phyloP scores from a whole-genome alignment of 2,329 filamentous ascomycete species.

The Phialemonium atrogriseum region DNA sequence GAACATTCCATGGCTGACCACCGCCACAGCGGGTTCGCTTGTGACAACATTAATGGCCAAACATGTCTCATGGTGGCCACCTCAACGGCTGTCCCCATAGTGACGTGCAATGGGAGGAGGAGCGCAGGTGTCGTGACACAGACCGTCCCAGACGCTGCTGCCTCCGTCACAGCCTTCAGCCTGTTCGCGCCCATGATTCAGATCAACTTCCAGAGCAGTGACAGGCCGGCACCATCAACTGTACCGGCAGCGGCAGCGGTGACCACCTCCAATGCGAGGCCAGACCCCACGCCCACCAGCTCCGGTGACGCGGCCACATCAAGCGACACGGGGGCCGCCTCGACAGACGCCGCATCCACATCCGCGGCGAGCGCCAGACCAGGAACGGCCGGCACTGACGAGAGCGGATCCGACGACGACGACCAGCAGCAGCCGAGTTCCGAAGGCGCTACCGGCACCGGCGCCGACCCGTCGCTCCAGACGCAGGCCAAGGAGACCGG shows the following conservation, averaged over 20 bases:
- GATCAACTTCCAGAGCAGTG: constrained; percentile 18
- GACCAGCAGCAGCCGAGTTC: no score
- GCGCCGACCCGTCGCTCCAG: no score
- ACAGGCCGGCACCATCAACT: constrained; percentile 7
- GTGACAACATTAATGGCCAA: constrained; percentile 17
- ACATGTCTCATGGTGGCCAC: constrained; percentile 15
- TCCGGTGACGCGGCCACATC: no score
- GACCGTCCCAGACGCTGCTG: constrained; percentile 10
- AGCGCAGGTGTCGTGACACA: constrained; percentile 7
- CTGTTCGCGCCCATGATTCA: constrained; percentile 19
- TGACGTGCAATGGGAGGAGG: constrained; percentile 13
- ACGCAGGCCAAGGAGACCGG: background rate
- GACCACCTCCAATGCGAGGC: no score
- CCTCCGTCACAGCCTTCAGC: constrained; percentile 13
- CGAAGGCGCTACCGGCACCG: no score
- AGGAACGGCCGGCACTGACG: background rate
- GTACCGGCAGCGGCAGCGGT: background rate
- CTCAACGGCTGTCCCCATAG: constrained; percentile 12
- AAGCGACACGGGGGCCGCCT: no score
- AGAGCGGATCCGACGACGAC: no score
- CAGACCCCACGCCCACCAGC: no score
- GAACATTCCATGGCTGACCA: no score
- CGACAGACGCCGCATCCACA: background rate
- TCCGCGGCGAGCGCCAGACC: constrained; percentile 1
- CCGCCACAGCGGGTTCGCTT: constrained; percentile 13